These are phyloP conservation scores for Lepidopterella palustris DNA, from an alignment of 495 filamentous ascomycete genomes.

Conservation along the genomic window DNA sequence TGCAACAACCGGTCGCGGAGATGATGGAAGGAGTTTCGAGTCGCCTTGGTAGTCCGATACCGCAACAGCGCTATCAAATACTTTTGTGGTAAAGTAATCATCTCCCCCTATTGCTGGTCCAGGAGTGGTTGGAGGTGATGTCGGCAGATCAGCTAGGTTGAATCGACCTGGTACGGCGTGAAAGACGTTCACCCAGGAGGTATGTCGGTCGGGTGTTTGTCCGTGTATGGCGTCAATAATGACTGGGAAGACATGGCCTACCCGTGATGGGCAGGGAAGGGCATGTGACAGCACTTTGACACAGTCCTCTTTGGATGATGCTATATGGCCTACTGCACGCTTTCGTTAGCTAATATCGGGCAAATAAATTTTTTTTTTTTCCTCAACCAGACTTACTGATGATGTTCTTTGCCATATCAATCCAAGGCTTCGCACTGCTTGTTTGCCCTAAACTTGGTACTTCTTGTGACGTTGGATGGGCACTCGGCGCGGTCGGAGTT, in stretches of 20 bases:
- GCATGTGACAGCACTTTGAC: conserved; percentile 57
- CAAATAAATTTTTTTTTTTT: neutral
- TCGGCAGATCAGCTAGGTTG: conserved; percentile 55
- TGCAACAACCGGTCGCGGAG: conserved; percentile 57
- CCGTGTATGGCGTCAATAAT: conserved; percentile 52
- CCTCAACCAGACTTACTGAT: conserved; percentile 7
- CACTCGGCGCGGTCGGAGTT: neutral
- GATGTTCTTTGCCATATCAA: neutral
- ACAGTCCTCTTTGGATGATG: conserved; percentile 28
- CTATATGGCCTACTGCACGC: conserved; percentile 7
- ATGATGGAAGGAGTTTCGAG: conserved; percentile 30
- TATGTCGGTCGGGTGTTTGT: conserved; percentile 41
- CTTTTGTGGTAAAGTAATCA: conserved; percentile 49
- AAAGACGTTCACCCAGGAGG: conserved; percentile 55
- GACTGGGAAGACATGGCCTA: conserved; percentile 46
- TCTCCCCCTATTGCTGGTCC: conserved; percentile 44
- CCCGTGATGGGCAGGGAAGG: conserved; percentile 51
- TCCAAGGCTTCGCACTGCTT: neutral
- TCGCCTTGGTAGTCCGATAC: conserved; percentile 50
- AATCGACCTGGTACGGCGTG: conserved; percentile 59
- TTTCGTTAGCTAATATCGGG: conserved; percentile 11
- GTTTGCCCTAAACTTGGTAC: neutral
- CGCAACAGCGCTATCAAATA: conserved; percentile 54
- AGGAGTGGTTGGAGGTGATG: conserved; percentile 55
- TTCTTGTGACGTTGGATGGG: neutral